Evolutionary conservation across 2,329 filamentous ascomycete species (phyloP).

Genomic region (Chrysoporthe austroafricana): DNA sequence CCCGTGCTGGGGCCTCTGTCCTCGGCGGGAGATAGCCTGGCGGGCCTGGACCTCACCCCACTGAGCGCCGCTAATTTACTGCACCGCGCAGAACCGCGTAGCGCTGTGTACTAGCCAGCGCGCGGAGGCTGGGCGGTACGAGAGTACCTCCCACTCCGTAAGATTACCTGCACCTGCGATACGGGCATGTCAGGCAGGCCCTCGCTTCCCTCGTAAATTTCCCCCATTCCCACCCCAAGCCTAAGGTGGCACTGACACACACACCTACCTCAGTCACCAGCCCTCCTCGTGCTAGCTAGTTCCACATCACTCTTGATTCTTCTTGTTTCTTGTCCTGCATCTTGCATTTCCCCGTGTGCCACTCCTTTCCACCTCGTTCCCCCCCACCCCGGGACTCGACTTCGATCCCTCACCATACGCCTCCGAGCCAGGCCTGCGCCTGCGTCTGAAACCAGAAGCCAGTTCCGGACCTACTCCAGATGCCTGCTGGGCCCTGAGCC

Average conservation of each 20-base stretch:
- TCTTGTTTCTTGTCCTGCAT: background rate
- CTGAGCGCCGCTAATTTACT: no score
- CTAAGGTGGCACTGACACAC: background rate
- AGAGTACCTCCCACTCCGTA: background rate
- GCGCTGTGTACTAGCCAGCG: no score
- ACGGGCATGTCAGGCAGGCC: background rate
- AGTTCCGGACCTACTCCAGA: no score
- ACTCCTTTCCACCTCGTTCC: background rate
- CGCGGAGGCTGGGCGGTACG: no score
- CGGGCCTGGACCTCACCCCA: no score
- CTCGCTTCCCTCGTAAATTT: constrained; percentile 8
- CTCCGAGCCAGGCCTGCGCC: background rate
- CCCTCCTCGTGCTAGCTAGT: background rate
- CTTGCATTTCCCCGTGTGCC: background rate
- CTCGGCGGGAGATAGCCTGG: no score
- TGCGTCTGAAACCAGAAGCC: background rate
- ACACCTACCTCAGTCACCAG: no score
- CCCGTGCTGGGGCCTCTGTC: no score
- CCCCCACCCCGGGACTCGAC: background rate
- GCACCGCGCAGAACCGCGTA: no score
- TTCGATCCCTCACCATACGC: background rate
- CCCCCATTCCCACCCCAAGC: background rate
- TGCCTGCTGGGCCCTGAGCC: background rate
- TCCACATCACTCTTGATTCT: background rate
- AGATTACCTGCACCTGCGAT: constrained; percentile 6